A percentile compares a stretch with the other conserved stretches of the same genome.
Conservation (phyloP, 495 filamentous ascomycete genomes). For the Bombardia bombarda region DNA sequence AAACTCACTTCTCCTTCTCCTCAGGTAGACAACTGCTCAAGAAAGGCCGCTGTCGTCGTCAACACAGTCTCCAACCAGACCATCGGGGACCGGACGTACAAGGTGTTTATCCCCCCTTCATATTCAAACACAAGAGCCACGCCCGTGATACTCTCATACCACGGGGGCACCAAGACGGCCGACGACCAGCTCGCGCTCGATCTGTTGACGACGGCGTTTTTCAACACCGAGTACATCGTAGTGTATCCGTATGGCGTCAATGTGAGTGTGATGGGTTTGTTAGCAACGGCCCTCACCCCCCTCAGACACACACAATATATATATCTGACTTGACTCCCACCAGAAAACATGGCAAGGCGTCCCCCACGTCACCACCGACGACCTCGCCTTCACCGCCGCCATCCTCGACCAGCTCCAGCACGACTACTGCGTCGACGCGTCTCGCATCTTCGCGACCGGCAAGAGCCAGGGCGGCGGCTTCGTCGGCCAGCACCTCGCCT, state of each 20-base stretch:
- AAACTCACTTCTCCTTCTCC: too few species aligned
- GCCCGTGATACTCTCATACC: neutral
- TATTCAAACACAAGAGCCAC: neutral
- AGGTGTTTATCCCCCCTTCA: neutral
- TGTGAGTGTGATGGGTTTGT: neutral
- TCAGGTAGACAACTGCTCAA: neutral
- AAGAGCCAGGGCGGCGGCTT: neutral
- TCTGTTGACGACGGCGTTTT: neutral
- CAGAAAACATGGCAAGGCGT: neutral
- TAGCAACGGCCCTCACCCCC: too few species aligned
- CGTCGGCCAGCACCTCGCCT: neutral
- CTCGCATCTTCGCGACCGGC: neutral
- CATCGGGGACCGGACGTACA: neutral
- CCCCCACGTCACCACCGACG: neutral
- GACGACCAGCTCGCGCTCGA: neutral
- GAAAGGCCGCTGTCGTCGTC: neutral
- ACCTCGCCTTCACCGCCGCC: neutral
- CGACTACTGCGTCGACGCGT: neutral
- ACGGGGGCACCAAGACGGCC: neutral
- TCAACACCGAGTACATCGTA: neutral
- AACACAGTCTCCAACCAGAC: neutral
- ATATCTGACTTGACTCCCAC: too few species aligned
- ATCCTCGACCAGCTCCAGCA: neutral
- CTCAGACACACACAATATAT: neutral
- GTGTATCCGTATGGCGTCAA: neutral